phyloP scores from a whole-genome alignment of 1,284 basidiomycete genomes.

The Inonotus hispidus region DNA sequence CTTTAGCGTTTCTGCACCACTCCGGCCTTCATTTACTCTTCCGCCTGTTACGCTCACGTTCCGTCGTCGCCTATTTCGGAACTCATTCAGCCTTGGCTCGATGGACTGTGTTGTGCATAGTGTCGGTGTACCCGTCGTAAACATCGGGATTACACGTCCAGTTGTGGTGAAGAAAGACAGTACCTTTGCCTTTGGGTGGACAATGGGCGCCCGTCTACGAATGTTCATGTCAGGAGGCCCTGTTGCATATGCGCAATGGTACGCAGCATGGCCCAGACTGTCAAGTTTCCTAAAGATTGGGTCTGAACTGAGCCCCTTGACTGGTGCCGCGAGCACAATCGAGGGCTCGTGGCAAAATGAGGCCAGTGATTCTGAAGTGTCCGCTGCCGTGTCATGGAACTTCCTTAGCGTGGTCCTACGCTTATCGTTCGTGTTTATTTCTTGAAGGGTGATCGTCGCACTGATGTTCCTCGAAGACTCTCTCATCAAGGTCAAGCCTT shows the following conservation, averaged over 20 bases:
- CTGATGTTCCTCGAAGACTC: conserved; percentile 24
- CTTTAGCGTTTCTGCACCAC: conserved; percentile 7
- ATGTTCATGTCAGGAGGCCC: neutral
- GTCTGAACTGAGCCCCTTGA: neutral
- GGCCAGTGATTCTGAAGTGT: conserved; percentile 25
- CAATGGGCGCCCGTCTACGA: neutral
- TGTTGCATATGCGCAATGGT: conserved; percentile 1
- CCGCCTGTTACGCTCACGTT: conserved; percentile 14
- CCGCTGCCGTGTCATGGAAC: conserved; percentile 28
- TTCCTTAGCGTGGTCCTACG: conserved; percentile 30
- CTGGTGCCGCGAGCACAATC: neutral
- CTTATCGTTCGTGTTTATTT: conserved; percentile 29
- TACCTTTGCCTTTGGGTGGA: conserved; percentile 3
- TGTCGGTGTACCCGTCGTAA: neutral
- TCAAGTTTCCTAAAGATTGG: conserved; percentile 4
- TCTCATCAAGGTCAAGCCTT: conserved; percentile 32
- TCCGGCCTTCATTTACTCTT: neutral
- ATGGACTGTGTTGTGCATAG: conserved; percentile 5
- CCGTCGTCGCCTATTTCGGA: conserved; percentile 8
- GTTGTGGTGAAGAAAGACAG: neutral
- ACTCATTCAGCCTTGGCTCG: conserved; percentile 5
- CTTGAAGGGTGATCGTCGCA: neutral
- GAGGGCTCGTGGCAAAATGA: conserved; percentile 24
- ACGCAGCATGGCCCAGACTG: neutral
- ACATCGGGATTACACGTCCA: conserved; percentile 3